Conservation (phyloP, 2,329 filamentous ascomycete species). For the Fusarium ramigenum region DNA sequence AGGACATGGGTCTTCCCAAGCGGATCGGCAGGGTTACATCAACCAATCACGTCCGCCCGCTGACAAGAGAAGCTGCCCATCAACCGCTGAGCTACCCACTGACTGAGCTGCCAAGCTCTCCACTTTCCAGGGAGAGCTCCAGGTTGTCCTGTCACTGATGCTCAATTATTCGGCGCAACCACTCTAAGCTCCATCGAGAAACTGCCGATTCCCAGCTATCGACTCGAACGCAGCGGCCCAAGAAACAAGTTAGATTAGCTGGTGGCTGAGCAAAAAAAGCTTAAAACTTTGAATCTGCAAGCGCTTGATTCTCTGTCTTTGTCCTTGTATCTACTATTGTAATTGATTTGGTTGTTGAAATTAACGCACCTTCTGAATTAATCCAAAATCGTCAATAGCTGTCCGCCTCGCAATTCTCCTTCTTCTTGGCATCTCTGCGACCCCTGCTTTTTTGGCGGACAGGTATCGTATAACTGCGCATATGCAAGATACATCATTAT, state of each 20-base stretch:
- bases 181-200: conserved; percentile 22
- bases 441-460: not conserved
- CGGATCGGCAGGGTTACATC: conserved; percentile 3
- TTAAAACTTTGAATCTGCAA: conserved; percentile 26
- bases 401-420: not conserved
- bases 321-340: not conserved
- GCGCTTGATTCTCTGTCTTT: not conserved
- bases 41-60: not conserved
- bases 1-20: conserved; percentile 25
- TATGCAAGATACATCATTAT: not conserved
- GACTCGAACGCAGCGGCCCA: not conserved
- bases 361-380: not conserved
- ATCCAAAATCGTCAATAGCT: not conserved
- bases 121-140: conserved; percentile 19
- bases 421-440: not conserved
- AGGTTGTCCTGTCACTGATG: conserved; percentile 28
- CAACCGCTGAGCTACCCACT: conserved; percentile 12
- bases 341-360: not conserved
- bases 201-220: conserved; percentile 15
- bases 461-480: not conserved
- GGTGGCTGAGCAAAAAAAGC: conserved; percentile 26
- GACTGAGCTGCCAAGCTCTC: conserved; percentile 3
- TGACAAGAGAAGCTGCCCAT: not conserved
- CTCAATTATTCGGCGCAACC: conserved; percentile 22
- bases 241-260: conserved; percentile 7